Conservation (phyloP, 257 asterid species). For the Lavandula angustifolia region DNA sequence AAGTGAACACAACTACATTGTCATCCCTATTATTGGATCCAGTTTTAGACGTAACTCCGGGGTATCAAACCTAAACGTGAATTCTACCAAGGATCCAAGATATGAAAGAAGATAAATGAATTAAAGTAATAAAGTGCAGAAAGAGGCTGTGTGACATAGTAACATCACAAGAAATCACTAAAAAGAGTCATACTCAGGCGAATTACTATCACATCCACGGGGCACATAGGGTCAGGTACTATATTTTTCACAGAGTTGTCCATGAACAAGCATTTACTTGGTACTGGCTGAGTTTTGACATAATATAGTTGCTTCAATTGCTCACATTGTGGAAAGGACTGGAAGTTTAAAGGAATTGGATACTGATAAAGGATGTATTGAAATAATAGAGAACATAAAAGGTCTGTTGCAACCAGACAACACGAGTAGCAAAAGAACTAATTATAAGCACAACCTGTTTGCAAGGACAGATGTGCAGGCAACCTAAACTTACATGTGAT, state of each 20-base stretch:
- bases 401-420: conserved; percentile 21
- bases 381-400: neutral
- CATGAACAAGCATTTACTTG: conserved; percentile 54
- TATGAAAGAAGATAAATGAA: conserved; percentile 16
- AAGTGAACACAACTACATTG: too few relatives aligned
- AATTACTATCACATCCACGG: conserved; percentile 73
- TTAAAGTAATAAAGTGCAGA: conserved; percentile 4
- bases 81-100: too few relatives aligned
- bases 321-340: conserved; percentile 75
- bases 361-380: conserved; percentile 27
- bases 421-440: conserved; percentile 8
- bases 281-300: conserved; percentile 51
- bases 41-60: too few relatives aligned
- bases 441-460: conserved; percentile 18
- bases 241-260: conserved; percentile 62
- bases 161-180: conserved; percentile 27
- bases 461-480: conserved; percentile 11
- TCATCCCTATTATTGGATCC: too few relatives aligned
- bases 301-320: conserved; percentile 80
- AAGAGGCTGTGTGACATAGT: conserved; percentile 18
- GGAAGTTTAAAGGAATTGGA: conserved; percentile 33
- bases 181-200: conserved; percentile 69
- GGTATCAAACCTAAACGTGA: too few relatives aligned
- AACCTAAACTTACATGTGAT: conserved; percentile 59
- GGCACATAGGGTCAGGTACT: conserved; percentile 87